phyloP scores from a whole-genome alignment of 2,329 filamentous ascomycete species.

The Atkinsonella hypoxylon region DNA sequence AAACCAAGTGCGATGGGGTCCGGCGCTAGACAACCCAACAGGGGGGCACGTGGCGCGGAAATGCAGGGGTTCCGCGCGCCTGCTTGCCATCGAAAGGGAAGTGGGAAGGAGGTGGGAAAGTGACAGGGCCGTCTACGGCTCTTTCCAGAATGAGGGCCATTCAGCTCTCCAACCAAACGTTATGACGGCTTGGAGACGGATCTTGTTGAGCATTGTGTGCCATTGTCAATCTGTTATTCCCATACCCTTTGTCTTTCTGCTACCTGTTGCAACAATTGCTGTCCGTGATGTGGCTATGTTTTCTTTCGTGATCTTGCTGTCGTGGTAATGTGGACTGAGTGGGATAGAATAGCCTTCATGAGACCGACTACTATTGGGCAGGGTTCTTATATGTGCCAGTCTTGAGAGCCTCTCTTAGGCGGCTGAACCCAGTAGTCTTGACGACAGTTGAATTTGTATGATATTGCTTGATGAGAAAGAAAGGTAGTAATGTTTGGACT shows the following conservation, averaged over 20 bases:
- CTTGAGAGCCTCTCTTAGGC: neutral
- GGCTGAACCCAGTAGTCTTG: no score
- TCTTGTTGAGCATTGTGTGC: no score
- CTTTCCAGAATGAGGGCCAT: neutral
- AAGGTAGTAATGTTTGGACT: no score
- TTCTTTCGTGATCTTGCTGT: neutral
- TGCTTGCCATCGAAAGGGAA: neutral
- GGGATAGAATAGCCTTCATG: neutral
- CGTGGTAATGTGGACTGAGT: neutral
- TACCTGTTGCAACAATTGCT: neutral
- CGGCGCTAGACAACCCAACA: neutral
- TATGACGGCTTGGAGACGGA: no score
- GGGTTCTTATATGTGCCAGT: neutral
- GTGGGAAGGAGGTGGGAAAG: no score
- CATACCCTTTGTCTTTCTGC: no score
- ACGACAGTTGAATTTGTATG: no score
- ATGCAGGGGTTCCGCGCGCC: neutral
- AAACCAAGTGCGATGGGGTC: neutral
- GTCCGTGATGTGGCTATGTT: neutral
- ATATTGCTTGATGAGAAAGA: no score
- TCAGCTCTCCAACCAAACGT: no score
- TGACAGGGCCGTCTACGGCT: neutral
- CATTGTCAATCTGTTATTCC: neutral
- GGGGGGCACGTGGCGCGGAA: neutral
- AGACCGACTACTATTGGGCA: neutral